A percentile compares a stretch with the other conserved stretches of the same genome.
phyloP scores from a whole-genome alignment of 495 filamentous ascomycete genomes.

The Haplographium delicatum region DNA sequence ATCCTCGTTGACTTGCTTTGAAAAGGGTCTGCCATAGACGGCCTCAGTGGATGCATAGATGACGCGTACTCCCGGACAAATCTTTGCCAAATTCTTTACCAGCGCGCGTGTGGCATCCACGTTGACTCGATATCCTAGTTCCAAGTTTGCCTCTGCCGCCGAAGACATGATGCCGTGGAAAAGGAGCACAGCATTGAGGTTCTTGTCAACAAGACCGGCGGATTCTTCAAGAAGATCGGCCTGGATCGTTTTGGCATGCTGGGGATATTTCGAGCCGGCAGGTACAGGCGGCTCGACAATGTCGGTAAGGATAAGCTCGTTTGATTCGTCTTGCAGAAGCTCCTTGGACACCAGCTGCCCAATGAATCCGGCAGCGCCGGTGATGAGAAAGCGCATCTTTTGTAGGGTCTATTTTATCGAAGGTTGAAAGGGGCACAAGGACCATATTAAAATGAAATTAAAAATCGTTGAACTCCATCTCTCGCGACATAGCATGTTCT shows the following conservation, averaged over 20 bases:
- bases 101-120: conserved; percentile 53
- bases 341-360: conserved; percentile 60
- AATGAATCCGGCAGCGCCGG: conserved; percentile 66
- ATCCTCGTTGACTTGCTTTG: conserved; percentile 45
- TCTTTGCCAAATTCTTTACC: conserved; percentile 49
- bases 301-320: conserved; percentile 60
- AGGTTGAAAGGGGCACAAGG: too few relatives aligned
- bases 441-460: too few relatives aligned
- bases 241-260: conserved; percentile 11
- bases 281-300: conserved; percentile 40
- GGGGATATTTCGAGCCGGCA: conserved; percentile 1
- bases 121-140: conserved; percentile 56
- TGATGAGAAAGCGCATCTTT: conserved; percentile 63
- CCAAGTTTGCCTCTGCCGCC: conserved; percentile 57
- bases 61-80: conserved; percentile 55
- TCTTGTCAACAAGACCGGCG: conserved; percentile 34
- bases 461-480: too few relatives aligned
- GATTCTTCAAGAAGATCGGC: conserved; percentile 45
- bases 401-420: too few relatives aligned
- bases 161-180: conserved; percentile 66
- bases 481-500: too few relatives aligned
- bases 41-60: conserved; percentile 52
- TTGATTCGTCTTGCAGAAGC: conserved; percentile 52
- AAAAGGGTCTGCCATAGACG: conserved; percentile 49
- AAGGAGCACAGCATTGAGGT: conserved; percentile 50